Conservation (phyloP, 495 filamentous ascomycete genomes). For the Aspergillus leporis region DNA sequence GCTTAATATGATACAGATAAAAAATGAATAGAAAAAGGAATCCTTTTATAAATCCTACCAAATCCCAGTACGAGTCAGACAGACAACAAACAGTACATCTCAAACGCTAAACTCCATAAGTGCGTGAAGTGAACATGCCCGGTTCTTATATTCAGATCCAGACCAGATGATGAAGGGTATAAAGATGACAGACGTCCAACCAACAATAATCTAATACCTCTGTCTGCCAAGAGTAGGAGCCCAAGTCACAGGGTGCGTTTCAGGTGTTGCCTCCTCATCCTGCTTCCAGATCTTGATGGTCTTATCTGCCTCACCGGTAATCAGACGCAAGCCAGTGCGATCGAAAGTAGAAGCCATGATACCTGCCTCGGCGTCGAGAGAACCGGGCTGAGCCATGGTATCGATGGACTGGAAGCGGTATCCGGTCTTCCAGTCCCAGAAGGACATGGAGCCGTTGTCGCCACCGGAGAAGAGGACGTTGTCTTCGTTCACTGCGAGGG, state of each 20-base stretch:
- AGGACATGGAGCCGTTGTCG: constrained; percentile 94
- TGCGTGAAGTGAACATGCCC: constrained; percentile 10
- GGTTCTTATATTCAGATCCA: constrained; percentile 14
- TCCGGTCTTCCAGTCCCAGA: constrained; percentile 99
- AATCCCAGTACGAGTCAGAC: not conserved
- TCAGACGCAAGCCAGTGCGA: constrained; percentile 80
- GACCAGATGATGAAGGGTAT: constrained; percentile 19
- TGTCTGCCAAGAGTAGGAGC: constrained; percentile 76
- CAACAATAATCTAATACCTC: constrained; percentile 53
- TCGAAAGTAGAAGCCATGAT: constrained; percentile 94
- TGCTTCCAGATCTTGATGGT: constrained; percentile 96
- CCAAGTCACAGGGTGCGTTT: constrained; percentile 93
- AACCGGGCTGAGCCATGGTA: constrained; percentile 90
- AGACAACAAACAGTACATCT: constrained; percentile 7
- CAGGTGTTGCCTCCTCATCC: constrained; percentile 85
- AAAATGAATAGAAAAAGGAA: not conserved
- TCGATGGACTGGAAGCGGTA: constrained; percentile 85
- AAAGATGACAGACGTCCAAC: constrained; percentile 15
- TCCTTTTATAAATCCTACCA: constrained; percentile 3
- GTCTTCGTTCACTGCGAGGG: constrained; percentile 88
- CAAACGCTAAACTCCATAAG: constrained; percentile 16
- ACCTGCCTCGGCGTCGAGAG: constrained; percentile 89
- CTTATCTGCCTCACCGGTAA: constrained; percentile 96
- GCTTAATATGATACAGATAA: constrained; percentile 1
- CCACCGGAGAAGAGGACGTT: constrained; percentile 94